Percentiles rank a stretch among this genome's conserved stretches.
Evolutionary conservation across 352 stramenopile genomes (phyloP).

Genomic region (Pythium sukuiense): DNA sequence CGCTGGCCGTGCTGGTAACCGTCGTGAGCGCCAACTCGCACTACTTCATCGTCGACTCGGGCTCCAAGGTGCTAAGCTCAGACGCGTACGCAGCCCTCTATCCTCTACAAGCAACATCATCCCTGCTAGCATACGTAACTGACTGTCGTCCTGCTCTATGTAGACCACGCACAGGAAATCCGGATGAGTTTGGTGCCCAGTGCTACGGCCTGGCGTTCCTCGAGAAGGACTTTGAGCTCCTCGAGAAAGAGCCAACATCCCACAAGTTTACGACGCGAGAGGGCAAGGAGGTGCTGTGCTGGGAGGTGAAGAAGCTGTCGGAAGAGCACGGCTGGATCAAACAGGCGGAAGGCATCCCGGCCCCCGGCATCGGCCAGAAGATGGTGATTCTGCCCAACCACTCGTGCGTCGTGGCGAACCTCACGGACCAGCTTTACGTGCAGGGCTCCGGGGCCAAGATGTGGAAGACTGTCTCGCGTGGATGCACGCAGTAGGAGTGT

Average conservation of each 20-base stretch:
- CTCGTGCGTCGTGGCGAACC: constrained; percentile 63
- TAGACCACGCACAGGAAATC: constrained; percentile 26
- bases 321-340: constrained; percentile 77
- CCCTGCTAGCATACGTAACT: no score
- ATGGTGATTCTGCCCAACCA: constrained; percentile 75
- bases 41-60: constrained; percentile 75
- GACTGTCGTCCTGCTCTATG: neutral
- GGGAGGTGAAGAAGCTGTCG: constrained; percentile 67
- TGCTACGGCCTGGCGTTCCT: constrained; percentile 70
- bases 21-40: constrained; percentile 73
- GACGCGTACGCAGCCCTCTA: constrained; percentile 40
- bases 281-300: constrained; percentile 49
- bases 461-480: constrained; percentile 57
- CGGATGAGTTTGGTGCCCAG: constrained; percentile 45
- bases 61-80: constrained; percentile 70
- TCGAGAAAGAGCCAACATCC: constrained; percentile 46
- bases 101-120: neutral
- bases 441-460: constrained; percentile 43
- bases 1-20: constrained; percentile 54
- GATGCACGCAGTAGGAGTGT: constrained; percentile 50
- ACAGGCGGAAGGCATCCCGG: constrained; percentile 48
- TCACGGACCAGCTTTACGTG: constrained; percentile 63
- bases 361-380: constrained; percentile 49
- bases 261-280: constrained; percentile 38
- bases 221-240: constrained; percentile 61